These are phyloP conservation scores for Cladosporium sp. DNA, from an alignment of 2,329 filamentous ascomycete genomes.

Conservation along the genomic window DNA sequence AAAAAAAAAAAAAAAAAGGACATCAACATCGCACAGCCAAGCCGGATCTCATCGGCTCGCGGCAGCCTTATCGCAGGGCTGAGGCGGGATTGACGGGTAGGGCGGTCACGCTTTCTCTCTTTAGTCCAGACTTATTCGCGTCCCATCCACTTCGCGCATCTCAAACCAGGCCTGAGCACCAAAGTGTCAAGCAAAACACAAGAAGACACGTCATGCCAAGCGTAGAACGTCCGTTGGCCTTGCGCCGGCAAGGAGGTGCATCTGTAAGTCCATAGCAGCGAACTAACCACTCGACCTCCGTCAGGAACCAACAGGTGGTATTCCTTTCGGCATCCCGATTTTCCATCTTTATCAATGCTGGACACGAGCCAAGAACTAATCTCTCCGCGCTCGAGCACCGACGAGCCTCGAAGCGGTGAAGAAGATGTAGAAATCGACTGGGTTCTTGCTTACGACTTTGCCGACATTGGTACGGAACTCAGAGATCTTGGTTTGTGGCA, in stretches of 20 bases:
- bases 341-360: neutral
- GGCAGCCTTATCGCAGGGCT: conserved; percentile 4
- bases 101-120: conserved; percentile 6
- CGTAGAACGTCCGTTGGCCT: neutral
- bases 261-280: neutral
- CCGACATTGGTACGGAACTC: conserved; percentile 15
- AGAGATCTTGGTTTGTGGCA: conserved; percentile 15
- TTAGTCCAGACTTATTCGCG: conserved; percentile 10
- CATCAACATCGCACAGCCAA: neutral
- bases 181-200: conserved; percentile 7
- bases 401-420: conserved; percentile 14
- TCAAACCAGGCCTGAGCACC: conserved; percentile 4
- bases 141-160: conserved; percentile 13
- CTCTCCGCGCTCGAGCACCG: conserved; percentile 16
- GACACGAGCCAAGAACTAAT: conserved; percentile 4
- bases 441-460: conserved; percentile 18
- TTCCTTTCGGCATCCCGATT: neutral
- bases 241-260: neutral
- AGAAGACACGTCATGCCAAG: conserved; percentile 20
- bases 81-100: conserved; percentile 5
- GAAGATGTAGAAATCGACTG: conserved; percentile 18
- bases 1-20: no score
- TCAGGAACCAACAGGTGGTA: neutral
- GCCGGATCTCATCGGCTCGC: neutral
- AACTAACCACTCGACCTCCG: neutral